Percentiles rank a stretch among this genome's conserved stretches.
These are phyloP conservation scores for Schizochytrium sp. DNA, from an alignment of 108 stramenopile species.

Conservation along the genomic window DNA sequence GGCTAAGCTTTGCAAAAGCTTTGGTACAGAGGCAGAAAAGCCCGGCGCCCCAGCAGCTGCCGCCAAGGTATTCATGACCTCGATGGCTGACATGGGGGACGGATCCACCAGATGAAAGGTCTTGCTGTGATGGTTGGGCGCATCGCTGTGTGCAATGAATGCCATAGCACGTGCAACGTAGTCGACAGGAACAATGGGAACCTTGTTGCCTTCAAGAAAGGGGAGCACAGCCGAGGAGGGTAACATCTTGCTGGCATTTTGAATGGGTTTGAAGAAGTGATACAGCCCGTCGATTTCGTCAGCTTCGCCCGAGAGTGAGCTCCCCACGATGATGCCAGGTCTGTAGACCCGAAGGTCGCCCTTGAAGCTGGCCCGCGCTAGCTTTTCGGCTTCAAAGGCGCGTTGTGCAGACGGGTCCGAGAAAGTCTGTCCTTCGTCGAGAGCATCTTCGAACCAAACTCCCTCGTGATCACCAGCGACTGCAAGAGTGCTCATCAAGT, in stretches of 20 bases:
- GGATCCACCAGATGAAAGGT: not conserved
- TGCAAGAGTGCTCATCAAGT: not conserved
- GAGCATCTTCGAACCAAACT: not conserved
- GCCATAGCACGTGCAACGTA: not conserved
- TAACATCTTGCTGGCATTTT: not conserved
- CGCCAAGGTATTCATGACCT: not conserved
- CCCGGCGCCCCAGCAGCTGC: not conserved
- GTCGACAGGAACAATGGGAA: not conserved
- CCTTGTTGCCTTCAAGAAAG: not conserved
- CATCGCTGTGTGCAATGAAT: not conserved
- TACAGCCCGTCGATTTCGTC: not conserved
- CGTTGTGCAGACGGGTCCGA: not conserved
- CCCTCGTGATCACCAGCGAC: not conserved
- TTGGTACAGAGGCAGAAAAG: not conserved
- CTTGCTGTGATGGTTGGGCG: not conserved
- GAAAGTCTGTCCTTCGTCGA: not conserved
- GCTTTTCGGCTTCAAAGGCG: not conserved
- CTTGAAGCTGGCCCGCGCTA: not conserved
- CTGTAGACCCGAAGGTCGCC: not conserved
- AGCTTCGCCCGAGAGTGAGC: not conserved
- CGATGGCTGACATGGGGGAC: not conserved
- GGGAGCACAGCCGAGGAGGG: not conserved
- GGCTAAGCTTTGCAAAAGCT: not conserved
- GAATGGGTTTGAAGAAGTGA: not conserved
- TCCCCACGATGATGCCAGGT: not conserved